Percentiles rank a stretch among this genome's conserved stretches.
Evolutionary conservation across 371 early-diverging fungal species (phyloP).

Genomic region (Mortierella sp.): DNA sequence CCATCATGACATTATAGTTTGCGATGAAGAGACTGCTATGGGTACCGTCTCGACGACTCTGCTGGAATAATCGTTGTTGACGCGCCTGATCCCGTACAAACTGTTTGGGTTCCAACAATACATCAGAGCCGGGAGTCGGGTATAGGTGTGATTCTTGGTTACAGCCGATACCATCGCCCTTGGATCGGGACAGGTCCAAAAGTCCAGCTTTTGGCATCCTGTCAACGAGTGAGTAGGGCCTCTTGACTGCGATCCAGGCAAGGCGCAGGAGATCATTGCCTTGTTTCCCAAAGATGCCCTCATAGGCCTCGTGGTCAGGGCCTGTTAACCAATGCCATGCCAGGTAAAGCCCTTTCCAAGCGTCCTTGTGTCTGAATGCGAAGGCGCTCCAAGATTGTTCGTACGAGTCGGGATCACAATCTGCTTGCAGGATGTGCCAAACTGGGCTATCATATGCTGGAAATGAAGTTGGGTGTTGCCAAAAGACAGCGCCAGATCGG

Average conservation of each 20-base stretch:
- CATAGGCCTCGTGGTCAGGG: constrained; percentile 9
- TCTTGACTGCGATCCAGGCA: constrained; percentile 36
- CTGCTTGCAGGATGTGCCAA: constrained; percentile 38
- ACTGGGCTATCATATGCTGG: constrained; percentile 43
- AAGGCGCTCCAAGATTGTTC: constrained; percentile 50
- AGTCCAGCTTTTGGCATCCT: constrained; percentile 43
- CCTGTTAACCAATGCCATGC: constrained; percentile 50
- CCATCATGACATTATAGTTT: constrained; percentile 37
- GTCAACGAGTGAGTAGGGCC: constrained; percentile 30
- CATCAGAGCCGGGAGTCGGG: constrained; percentile 27
- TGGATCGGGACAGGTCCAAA: constrained; percentile 37
- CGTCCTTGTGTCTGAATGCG: constrained; percentile 42
- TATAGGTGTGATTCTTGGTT: constrained; percentile 27
- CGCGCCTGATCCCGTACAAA: constrained; percentile 12
- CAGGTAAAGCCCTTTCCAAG: constrained; percentile 50
- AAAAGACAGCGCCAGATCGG: constrained; percentile 37
- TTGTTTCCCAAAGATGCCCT: constrained; percentile 21
- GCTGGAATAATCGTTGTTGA: constrained; percentile 22
- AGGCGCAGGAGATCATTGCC: constrained; percentile 39
- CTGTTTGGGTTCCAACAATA: constrained; percentile 19
- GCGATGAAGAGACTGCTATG: constrained; percentile 25
- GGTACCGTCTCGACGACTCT: constrained; percentile 20
- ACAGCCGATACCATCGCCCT: constrained; percentile 50
- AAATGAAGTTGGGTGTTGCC: constrained; percentile 43
- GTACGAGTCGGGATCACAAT: constrained; percentile 28